phyloP scores from a whole-genome alignment of 495 filamentous ascomycete species.

The Penicillium waksmanii region DNA sequence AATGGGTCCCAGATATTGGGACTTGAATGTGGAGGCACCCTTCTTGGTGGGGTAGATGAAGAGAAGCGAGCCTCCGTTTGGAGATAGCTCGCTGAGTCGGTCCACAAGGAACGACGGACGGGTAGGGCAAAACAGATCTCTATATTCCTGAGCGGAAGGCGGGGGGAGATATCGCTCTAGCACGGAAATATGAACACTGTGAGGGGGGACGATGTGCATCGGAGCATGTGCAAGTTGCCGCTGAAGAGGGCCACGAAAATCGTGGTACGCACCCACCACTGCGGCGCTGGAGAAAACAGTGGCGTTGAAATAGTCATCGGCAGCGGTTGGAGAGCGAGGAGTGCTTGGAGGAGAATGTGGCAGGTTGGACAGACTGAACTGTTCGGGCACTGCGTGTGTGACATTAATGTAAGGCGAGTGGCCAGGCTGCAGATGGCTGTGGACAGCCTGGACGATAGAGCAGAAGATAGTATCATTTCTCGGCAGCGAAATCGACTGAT shows the following conservation, averaged over 20 bases:
- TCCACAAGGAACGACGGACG: constrained; percentile 68
- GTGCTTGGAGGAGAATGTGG: constrained; percentile 64
- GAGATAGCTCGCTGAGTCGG: constrained; percentile 65
- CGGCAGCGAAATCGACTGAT: constrained; percentile 39
- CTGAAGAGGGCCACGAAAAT: constrained; percentile 54
- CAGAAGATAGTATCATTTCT: constrained; percentile 48
- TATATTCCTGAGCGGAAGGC: constrained; percentile 60
- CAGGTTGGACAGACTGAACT: constrained; percentile 64
- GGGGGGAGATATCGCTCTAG: constrained; percentile 76
- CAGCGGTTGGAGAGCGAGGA: constrained; percentile 50
- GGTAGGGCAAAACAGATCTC: constrained; percentile 59
- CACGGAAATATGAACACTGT: constrained; percentile 65
- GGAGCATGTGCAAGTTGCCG: constrained; percentile 50
- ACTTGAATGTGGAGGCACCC: constrained; percentile 66
- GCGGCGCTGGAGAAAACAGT: constrained; percentile 60
- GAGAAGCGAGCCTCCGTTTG: constrained; percentile 60
- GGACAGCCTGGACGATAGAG: constrained; percentile 56
- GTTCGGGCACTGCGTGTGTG: constrained; percentile 64
- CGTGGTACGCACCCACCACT: constrained; percentile 58
- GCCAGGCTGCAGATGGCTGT: constrained; percentile 49
- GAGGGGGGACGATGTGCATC: constrained; percentile 65
- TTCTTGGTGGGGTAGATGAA: constrained; percentile 72
- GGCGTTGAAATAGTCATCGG: constrained; percentile 59
- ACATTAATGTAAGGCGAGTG: constrained; percentile 62
- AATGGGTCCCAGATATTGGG: constrained; percentile 66